A percentile compares a stretch with the other conserved stretches of the same genome.
Evolutionary conservation across 352 stramenopile genomes (phyloP).

Genomic region (Saprolegnia diclina): DNA sequence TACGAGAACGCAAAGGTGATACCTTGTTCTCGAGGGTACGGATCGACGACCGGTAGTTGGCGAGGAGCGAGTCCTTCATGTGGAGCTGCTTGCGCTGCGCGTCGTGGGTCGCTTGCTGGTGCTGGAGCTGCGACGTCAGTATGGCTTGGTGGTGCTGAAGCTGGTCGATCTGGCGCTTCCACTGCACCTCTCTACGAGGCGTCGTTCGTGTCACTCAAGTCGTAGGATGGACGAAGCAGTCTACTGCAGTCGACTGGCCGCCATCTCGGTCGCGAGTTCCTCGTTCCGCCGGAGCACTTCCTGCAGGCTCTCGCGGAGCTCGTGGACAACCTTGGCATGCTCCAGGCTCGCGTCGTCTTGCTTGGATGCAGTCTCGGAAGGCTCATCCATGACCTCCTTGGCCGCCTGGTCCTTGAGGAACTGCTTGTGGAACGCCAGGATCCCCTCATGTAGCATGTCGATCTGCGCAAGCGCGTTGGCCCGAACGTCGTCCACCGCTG

Average conservation of each 20-base stretch:
- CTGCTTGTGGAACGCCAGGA: neutral
- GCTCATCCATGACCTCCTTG: neutral
- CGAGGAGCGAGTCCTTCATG: constrained; percentile 12
- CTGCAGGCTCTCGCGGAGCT: constrained; percentile 11
- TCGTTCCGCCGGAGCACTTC: constrained; percentile 10
- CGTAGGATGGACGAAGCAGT: neutral
- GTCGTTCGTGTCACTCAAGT: neutral
- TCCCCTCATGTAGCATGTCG: neutral
- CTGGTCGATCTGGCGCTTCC: constrained; percentile 7
- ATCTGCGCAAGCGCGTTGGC: neutral
- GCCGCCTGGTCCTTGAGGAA: neutral
- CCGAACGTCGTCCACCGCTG: neutral
- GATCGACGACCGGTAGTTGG: constrained; percentile 20
- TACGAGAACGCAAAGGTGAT: neutral
- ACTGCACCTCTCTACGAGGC: constrained; percentile 12
- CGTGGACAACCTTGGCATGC: neutral
- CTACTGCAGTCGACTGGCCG: constrained; percentile 2
- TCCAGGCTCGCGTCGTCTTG: neutral
- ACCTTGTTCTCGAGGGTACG: constrained; percentile 22
- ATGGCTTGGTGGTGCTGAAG: constrained; percentile 9
- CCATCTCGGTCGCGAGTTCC: constrained; percentile 19
- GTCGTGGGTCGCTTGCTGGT: constrained; percentile 19
- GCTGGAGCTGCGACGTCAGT: neutral
- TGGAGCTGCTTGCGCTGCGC: constrained; percentile 20
- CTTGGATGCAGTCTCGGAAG: neutral